phyloP scores from a whole-genome alignment of 495 filamentous ascomycete genomes.

The Annulohypoxylon stygium region DNA sequence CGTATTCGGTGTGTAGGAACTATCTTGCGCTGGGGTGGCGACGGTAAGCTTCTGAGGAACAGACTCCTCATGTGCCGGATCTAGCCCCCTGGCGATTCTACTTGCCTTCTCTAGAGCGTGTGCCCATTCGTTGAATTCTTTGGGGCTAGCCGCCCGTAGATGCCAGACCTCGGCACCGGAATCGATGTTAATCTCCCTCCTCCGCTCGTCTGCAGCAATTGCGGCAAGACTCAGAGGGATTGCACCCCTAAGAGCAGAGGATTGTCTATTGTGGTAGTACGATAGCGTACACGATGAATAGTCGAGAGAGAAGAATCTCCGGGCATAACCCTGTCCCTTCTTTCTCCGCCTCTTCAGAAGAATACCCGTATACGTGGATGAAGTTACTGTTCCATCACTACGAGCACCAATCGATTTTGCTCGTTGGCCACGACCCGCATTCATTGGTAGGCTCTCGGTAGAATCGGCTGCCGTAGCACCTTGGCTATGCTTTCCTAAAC shows the following conservation, averaged over 20 bases:
- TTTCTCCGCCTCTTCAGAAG: constrained; percentile 91
- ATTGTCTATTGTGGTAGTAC: constrained; percentile 94
- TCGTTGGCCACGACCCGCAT: constrained; percentile 46
- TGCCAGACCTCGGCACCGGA: constrained; percentile 98
- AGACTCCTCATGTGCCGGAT: constrained; percentile 53
- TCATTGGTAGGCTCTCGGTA: constrained; percentile 69
- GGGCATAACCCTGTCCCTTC: constrained; percentile 91
- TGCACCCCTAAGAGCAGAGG: constrained; percentile 87
- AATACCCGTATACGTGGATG: constrained; percentile 74
- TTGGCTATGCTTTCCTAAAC: constrained; percentile 58
- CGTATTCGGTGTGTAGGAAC: constrained; percentile 38
- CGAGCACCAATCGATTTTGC: constrained; percentile 50
- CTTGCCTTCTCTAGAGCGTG: constrained; percentile 85
- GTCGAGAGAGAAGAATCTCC: constrained; percentile 94
- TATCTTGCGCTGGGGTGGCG: constrained; percentile 33
- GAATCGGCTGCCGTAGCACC: constrained; percentile 62
- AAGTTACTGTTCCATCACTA: constrained; percentile 53
- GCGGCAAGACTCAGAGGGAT: constrained; percentile 93
- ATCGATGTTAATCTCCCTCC: constrained; percentile 94
- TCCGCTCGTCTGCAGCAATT: constrained; percentile 85
- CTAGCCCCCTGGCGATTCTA: constrained; percentile 63
- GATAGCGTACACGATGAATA: constrained; percentile 91
- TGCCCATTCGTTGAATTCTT: constrained; percentile 90
- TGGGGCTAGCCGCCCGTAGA: constrained; percentile 81
- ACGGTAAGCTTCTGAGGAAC: constrained; percentile 43